Base-by-base conservation (phyloP, 352 stramenopile species). In the Globisporangium echinulatum region DNA sequence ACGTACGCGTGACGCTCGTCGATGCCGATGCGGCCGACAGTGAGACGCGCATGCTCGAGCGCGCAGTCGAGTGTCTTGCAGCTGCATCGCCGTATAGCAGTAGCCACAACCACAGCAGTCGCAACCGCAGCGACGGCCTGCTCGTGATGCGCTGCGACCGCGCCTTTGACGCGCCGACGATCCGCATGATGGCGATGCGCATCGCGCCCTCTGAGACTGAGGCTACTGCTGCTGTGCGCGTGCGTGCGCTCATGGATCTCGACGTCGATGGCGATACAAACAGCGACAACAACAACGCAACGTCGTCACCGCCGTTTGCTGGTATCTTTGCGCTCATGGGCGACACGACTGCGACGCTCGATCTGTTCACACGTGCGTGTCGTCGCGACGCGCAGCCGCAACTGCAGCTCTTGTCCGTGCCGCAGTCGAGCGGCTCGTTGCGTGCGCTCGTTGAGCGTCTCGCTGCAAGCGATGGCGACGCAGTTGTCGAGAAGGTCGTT, bases 141-240 rank as follows among this genome's bases (percentile, higher is more conserved):
- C 43, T 71, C 46, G 38, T 63, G 8, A 13, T 66, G 19, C 13
- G 57, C n/a, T 51, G 49, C 39, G 36, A 54, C 17, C 66, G 53
- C 13, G 54, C 58, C 52, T 71, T 71, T 17, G 62, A 71, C 37
- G 62, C 62, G 14, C 52, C 66, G n/a, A 69, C 66, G 15, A 57
- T 71, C 39, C 52, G 54, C 25, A 71, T 71, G 62, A 71, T 71
- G 66, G 49, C 64, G 10, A 36, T 54, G 15, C 48, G 25, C 25
- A 33, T 33, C 25, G 3, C 25, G 25, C 25, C 25, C 25, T 33
- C 25, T 33, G 25, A 33, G 25, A 33, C 25, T 33, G 25, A 33
- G 25, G 25, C 25, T 33, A 3, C 25, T 33, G 25, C 25, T 33
- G 49, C 33, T 19, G 25, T 57, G 46, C 52, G 42, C 13, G 37